phyloP scores from a whole-genome alignment of 768 basidiomycete species.

The Hortiboletus campestris region DNA sequence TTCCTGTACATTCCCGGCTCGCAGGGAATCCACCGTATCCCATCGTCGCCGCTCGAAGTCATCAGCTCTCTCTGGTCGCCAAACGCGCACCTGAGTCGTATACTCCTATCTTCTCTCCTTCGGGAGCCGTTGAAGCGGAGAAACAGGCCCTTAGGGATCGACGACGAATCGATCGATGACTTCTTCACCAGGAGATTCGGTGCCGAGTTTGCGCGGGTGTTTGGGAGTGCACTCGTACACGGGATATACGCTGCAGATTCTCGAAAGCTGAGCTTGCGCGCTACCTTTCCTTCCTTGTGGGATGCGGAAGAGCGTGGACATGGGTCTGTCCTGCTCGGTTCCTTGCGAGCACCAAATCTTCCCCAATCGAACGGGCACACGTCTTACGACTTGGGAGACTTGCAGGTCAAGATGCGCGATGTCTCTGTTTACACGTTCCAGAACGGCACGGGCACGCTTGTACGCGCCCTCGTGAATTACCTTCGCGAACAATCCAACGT shows the following conservation, averaged over 20 bases:
- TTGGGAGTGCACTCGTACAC: slow-evolving; percentile 83
- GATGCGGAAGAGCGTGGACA: slow-evolving; percentile 62
- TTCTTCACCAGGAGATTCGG: slow-evolving; percentile 79
- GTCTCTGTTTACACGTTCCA: slow-evolving; percentile 79
- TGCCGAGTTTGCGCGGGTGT: slow-evolving; percentile 60
- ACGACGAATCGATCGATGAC: slow-evolving; percentile 80
- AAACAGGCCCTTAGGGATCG: slow-evolving; percentile 39
- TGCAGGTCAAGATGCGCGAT: slow-evolving; percentile 47
- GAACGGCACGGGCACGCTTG: slow-evolving; percentile 71
- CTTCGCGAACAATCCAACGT: slow-evolving; percentile 57
- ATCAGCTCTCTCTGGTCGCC: slow-evolving; percentile 33
- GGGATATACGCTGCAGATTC: slow-evolving; percentile 93
- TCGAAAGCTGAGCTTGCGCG: slow-evolving; percentile 64
- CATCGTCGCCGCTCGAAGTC: slow-evolving; percentile 39
- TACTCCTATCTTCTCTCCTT: slow-evolving; percentile 54
- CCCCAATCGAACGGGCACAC: slow-evolving; percentile 3
- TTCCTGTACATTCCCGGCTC: slow-evolving; percentile 60
- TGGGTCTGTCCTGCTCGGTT: slow-evolving; percentile 70
- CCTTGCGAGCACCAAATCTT: slow-evolving; percentile 33
- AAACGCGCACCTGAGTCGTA: slow-evolving; percentile 36
- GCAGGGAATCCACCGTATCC: slow-evolving; percentile 52
- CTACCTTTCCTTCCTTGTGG: slow-evolving; percentile 76
- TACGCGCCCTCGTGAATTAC: slow-evolving; percentile 48
- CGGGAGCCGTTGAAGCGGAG: slow-evolving; percentile 54
- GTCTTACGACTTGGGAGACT: slow-evolving; percentile 50